Percentiles rank a stretch among this genome's conserved stretches.
These are phyloP conservation scores for Endothia cerciana DNA, from an alignment of 2,329 filamentous ascomycete genomes.

Conservation along the genomic window DNA sequence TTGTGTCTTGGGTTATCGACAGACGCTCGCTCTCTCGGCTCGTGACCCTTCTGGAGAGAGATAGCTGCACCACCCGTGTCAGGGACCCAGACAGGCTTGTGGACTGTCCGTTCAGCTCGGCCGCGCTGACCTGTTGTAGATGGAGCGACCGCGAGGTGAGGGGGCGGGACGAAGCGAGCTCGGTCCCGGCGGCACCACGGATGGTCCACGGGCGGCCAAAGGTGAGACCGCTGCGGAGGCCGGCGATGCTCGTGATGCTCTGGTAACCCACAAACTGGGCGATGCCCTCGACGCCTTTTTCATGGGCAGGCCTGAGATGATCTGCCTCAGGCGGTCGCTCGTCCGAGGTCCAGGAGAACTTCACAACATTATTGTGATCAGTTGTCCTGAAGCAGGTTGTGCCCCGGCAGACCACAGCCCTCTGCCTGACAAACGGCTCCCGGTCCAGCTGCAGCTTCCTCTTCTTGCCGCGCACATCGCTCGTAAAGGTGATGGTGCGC, in stretches of 20 bases:
- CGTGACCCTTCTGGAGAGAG: too few species aligned
- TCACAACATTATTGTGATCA: conserved; percentile 35
- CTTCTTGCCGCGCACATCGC: not conserved
- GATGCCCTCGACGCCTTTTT: not conserved
- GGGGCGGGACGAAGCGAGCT: not conserved
- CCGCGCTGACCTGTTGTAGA: too few species aligned
- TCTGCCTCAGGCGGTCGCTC: conserved; percentile 35
- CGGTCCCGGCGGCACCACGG: not conserved
- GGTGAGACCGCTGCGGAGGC: not conserved
- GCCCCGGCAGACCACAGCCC: conserved; percentile 33
- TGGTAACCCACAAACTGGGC: not conserved
- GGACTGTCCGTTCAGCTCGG: too few species aligned
- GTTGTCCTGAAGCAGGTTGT: conserved; percentile 33
- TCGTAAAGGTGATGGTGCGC: not conserved
- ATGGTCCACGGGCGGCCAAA: not conserved
- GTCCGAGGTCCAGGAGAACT: conserved; percentile 39
- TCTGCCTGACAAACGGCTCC: conserved; percentile 1
- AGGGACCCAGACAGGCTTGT: too few species aligned
- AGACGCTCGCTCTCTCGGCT: too few species aligned
- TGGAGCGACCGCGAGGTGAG: not conserved
- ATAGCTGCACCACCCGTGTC: too few species aligned
- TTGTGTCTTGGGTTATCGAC: too few species aligned
- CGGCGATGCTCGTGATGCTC: not conserved
- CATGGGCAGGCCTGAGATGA: conserved; percentile 29
- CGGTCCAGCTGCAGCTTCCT: not conserved